A percentile compares a stretch with the other conserved stretches of the same genome.
phyloP scores from a whole-genome alignment of 148 eudicot species.

The Agrostemma githago region DNA sequence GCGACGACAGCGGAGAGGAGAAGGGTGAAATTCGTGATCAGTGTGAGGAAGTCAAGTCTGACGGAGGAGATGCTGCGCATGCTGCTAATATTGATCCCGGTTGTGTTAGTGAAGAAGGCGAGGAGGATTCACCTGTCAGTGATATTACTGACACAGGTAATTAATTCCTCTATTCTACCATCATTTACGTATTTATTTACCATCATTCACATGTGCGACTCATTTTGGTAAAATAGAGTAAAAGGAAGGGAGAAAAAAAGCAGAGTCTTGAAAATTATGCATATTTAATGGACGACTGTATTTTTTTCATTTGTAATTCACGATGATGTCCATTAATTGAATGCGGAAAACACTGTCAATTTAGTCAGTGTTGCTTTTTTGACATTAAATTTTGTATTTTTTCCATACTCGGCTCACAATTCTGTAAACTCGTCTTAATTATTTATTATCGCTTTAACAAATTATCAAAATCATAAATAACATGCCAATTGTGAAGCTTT shows the following conservation, averaged over 20 bases:
- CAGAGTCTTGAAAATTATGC: neutral
- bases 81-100: slow-evolving; percentile 19
- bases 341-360: neutral
- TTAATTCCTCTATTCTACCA: slow-evolving; percentile 16
- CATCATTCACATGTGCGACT: too few species aligned
- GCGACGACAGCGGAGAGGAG: slow-evolving; percentile 26
- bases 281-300: too few species aligned
- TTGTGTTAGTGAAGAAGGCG: slow-evolving; percentile 21
- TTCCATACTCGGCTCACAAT: neutral
- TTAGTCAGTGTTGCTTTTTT: neutral
- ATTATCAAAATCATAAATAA: too few species aligned
- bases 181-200: neutral
- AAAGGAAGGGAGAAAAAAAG: too few species aligned
- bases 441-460: too few species aligned
- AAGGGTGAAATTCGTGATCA: neutral
- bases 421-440: neutral
- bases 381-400: neutral
- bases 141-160: slow-evolving; percentile 71
- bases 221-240: too few species aligned
- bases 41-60: slow-evolving; percentile 7
- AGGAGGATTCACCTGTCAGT: slow-evolving; percentile 71
- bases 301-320: too few species aligned
- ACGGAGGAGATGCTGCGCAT: slow-evolving; percentile 12
- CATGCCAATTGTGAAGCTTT: too few species aligned
- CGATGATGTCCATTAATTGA: too few species aligned